A percentile compares a stretch with the other conserved stretches of the same genome.
phyloP scores from a whole-genome alignment of 2,329 filamentous ascomycete species.

The Colletotrichum navitas region DNA sequence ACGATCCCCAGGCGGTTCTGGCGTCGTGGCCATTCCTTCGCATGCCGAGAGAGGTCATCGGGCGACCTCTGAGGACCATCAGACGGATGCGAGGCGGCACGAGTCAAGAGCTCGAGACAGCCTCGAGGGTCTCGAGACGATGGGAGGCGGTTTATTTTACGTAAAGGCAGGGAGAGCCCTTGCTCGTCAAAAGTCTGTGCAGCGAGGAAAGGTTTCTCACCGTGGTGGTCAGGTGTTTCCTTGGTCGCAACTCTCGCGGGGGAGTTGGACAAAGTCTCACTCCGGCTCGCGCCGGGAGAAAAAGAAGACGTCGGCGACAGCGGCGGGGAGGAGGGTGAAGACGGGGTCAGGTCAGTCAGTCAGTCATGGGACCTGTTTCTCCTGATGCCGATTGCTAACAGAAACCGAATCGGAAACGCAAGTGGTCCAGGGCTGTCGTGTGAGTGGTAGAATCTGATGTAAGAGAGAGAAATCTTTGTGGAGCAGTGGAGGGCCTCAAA shows the following conservation, averaged over 20 bases:
- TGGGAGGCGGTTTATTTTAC: conserved; percentile 18
- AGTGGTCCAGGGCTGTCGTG: not conserved
- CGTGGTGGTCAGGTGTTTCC: not conserved
- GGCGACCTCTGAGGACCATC: not conserved
- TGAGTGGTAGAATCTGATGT: conserved; percentile 10
- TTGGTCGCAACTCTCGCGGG: not conserved
- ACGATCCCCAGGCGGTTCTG: not conserved
- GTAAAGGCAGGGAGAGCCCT: conserved; percentile 32
- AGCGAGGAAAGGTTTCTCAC: no score
- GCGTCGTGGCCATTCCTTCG: not conserved
- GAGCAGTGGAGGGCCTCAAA: conserved; percentile 31
- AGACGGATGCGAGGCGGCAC: conserved; percentile 3
- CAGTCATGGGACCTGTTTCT: conserved; percentile 6
- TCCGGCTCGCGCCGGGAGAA: conserved; percentile 18
- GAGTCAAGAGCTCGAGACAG: conserved; percentile 17
- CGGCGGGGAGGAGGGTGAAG: no score
- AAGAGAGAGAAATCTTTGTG: not conserved
- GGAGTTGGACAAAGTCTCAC: no score
- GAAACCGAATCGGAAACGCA: not conserved
- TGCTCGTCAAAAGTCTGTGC: not conserved
- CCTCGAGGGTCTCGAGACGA: conserved; percentile 12
- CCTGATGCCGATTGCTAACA: conserved; percentile 16
- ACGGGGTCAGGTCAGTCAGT: no score
- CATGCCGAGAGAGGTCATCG: conserved; percentile 7
- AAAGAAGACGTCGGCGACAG: no score